Evolutionary conservation across 768 basidiomycete species (phyloP).

Genomic region (Harrya chromipes): DNA sequence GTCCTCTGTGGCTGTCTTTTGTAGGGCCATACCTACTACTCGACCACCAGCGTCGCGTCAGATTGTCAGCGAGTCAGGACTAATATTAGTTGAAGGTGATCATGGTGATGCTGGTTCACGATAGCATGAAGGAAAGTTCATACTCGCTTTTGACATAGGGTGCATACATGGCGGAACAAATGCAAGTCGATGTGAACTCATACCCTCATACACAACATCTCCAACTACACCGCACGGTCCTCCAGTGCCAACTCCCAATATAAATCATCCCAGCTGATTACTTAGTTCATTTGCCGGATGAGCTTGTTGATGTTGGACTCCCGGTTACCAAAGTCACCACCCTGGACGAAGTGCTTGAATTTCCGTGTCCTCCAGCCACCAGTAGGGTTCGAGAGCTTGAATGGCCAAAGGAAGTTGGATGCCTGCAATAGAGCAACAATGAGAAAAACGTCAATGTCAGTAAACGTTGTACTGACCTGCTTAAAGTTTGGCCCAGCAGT

Average conservation of each 20-base stretch:
- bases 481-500: constrained; percentile 99
- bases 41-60: too few relatives aligned
- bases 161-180: constrained; percentile 26
- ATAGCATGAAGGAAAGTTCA: constrained; percentile 5
- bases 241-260: constrained; percentile 1
- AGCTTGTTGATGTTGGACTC: constrained; percentile 97
- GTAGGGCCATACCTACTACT: constrained; percentile 7
- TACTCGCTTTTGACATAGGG: constrained; percentile 26
- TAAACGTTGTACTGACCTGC: constrained; percentile 56
- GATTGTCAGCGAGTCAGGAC: not conserved
- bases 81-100: not conserved
- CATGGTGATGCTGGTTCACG: too few relatives aligned
- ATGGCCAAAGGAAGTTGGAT: constrained; percentile 98
- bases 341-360: constrained; percentile 95
- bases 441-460: not conserved
- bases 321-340: constrained; percentile 97
- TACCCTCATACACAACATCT: constrained; percentile 26
- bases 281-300: constrained; percentile 90
- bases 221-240: constrained; percentile 6
- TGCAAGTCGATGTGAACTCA: constrained; percentile 23
- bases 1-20: constrained; percentile 3
- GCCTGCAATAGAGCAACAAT: constrained; percentile 41
- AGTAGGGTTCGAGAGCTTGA: constrained; percentile 99
- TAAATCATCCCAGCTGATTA: not conserved
- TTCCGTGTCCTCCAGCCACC: constrained; percentile 98